Percentiles rank a stretch among this genome's conserved stretches.
Evolutionary conservation across 768 basidiomycete species (phyloP).

Genomic region (Stropharia rugosoannulata): DNA sequence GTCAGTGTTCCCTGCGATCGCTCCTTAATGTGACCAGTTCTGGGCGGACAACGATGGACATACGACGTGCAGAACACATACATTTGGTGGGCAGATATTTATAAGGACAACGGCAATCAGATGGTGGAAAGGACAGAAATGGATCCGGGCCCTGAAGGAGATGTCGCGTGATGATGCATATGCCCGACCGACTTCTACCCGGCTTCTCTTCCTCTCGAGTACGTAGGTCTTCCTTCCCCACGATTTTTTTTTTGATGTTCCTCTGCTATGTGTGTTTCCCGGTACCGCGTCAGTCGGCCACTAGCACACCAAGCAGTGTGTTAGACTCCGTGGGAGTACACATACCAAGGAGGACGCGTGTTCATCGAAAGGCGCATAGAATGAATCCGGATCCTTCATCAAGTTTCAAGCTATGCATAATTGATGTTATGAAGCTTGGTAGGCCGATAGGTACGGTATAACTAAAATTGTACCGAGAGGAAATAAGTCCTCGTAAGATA

Average conservation of each 20-base stretch:
- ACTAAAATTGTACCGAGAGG: neutral
- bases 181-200: neutral
- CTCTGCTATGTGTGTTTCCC: neutral
- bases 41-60: conserved; percentile 4
- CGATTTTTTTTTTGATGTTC: neutral
- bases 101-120: conserved; percentile 6
- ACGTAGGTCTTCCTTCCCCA: conserved; percentile 1
- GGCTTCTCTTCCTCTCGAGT: conserved; percentile 1
- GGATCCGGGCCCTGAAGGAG: neutral
- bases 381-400: conserved; percentile 6
- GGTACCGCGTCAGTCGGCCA: conserved; percentile 8
- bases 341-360: neutral
- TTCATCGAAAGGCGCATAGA: neutral
- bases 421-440: conserved; percentile 1
- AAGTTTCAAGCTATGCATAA: conserved; percentile 7
- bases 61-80: conserved; percentile 5
- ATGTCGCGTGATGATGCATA: conserved; percentile 2
- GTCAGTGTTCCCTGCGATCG: neutral
- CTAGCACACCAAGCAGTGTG: neutral
- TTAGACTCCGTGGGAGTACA: neutral
- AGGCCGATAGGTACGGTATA: conserved; percentile 3
- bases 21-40: conserved; percentile 6
- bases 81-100: neutral
- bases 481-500: neutral
- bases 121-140: conserved; percentile 6